These are phyloP conservation scores for Fusarium pininemorale DNA, from an alignment of 2,329 filamentous ascomycete species.

Conservation along the genomic window DNA sequence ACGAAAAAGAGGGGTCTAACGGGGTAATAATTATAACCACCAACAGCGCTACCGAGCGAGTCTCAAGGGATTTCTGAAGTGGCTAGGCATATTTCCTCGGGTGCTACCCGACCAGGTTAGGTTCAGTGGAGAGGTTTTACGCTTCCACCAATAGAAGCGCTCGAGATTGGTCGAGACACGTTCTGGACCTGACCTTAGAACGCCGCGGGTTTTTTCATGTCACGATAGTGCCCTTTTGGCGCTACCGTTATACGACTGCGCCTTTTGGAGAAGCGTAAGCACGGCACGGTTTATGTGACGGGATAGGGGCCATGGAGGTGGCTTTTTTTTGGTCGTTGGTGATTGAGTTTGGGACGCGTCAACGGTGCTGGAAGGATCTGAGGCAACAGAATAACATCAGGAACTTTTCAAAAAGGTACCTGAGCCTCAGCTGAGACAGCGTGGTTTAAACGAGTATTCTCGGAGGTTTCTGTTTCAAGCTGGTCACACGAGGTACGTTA, in stretches of 20 bases:
- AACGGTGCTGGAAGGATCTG: background rate
- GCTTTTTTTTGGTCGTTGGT: background rate
- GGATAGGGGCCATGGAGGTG: background rate
- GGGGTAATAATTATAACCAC: background rate
- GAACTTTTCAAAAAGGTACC: background rate
- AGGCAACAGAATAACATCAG: background rate
- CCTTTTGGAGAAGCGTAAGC: background rate
- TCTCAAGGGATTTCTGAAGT: background rate
- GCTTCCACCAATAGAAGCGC: background rate
- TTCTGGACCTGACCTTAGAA: background rate
- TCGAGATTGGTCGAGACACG: background rate
- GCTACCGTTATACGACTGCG: background rate
- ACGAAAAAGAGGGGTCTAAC: background rate
- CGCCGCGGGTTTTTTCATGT: background rate
- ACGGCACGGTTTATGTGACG: background rate
- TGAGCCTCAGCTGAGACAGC: background rate
- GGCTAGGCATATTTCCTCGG: background rate
- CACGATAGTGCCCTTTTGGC: background rate
- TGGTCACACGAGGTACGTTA: background rate
- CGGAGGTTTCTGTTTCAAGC: background rate
- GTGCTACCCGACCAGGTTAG: background rate
- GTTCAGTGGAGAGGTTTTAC: background rate
- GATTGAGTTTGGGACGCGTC: background rate
- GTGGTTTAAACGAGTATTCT: background rate
- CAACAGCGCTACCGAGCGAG: background rate